Conservation (phyloP, 2,329 filamentous ascomycete genomes). For the Elsinoe batatas region DNA sequence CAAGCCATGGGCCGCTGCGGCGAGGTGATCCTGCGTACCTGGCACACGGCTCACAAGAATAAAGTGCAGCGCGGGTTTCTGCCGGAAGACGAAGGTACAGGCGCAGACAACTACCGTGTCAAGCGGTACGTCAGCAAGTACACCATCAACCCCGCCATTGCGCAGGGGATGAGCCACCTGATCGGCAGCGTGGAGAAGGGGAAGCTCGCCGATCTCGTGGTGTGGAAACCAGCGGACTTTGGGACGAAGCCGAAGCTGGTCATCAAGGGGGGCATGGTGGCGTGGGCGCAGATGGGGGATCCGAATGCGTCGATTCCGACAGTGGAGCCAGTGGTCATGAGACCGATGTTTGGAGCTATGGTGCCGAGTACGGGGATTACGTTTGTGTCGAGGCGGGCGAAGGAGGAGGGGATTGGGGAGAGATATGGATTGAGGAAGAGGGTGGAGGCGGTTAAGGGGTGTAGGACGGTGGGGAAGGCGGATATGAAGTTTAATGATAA, state of each 20-base stretch:
- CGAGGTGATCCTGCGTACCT: constrained; percentile 84
- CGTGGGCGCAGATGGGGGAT: constrained; percentile 65
- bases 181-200: constrained; percentile 81
- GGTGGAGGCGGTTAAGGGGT: constrained; percentile 68
- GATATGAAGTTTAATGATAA: constrained; percentile 86
- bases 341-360: constrained; percentile 74
- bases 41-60: constrained; percentile 98
- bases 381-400: constrained; percentile 68
- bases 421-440: constrained; percentile 68
- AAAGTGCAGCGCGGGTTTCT: constrained; percentile 72
- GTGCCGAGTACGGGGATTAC: constrained; percentile 65
- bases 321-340: constrained; percentile 70
- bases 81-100: constrained; percentile 66
- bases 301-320: constrained; percentile 63
- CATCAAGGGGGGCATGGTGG: constrained; percentile 80
- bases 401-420: constrained; percentile 56
- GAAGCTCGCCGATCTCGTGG: constrained; percentile 78
- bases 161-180: constrained; percentile 81
- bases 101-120: constrained; percentile 81
- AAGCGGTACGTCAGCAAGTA: constrained; percentile 94
- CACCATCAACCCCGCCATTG: constrained; percentile 85
- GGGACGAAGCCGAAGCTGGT: constrained; percentile 75
- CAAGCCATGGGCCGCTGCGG: constrained; percentile 96
- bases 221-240: constrained; percentile 81
- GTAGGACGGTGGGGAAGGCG: constrained; percentile 63